Base-by-base conservation (phyloP, 148 eudicot genomes). In the Rhododendron simsii region DNA sequence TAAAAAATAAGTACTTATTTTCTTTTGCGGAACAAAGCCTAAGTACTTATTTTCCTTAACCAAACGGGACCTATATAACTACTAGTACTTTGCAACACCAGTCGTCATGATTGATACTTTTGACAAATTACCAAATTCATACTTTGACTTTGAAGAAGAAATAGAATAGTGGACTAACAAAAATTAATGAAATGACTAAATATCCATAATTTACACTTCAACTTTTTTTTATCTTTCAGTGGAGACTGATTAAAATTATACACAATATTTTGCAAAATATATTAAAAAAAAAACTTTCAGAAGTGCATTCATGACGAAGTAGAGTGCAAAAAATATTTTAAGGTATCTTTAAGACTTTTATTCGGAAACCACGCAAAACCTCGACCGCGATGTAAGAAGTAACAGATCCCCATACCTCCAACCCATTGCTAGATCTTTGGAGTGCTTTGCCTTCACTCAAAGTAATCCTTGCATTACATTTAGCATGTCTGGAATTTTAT, bases 361-460 rank as follows among this genome's bases (percentile, higher is more conserved):
- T 57, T 57, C 18, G 6, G 63, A 20, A 20, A 53, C 65, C 23
- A 1, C 20, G 7, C 69, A 21, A 6, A 21, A 61, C 30, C 71
- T 63, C 12, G 71, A 63, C 71, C 12, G 9, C 3, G 30, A 13
- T 63, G 71, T 63, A 63, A 8, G 28, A 63, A 55, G 5, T 55
- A 55, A 4, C 5, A 18, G 61, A 55, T 63, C 28, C 69, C 26
- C 69, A 5, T 61, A 23, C 69, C 10, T 61, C 7, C 26, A 61
- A 21, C 26, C 26, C 30, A 23, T 63, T 63, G 28, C 69, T 23
- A 9, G 84, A 47, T 82, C 85, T 83, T 16, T 30, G 57, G 26
- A 26, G 23, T 82, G 51, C 84, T 63, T 83, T 67, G 57, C 78
- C 73, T 69, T 69, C 78, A 83, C 48, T 82, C 55, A 83, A 83